Conservation (phyloP, 345 rosid genomes). For the Rhodamnia argentea region DNA sequence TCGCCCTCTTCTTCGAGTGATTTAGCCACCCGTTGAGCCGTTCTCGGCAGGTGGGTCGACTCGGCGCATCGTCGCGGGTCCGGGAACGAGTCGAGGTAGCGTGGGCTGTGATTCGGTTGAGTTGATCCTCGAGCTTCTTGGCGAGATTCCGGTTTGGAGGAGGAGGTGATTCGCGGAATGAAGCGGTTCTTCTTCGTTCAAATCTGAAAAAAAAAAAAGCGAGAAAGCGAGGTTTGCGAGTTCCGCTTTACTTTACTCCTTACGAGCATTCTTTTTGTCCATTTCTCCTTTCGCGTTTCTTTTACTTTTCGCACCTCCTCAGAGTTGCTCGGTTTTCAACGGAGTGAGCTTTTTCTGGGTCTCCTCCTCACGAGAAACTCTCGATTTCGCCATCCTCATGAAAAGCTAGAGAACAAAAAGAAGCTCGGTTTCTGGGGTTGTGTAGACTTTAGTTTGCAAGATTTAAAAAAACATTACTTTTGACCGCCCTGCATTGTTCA, state of each 20-base stretch:
- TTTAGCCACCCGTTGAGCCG: neutral
- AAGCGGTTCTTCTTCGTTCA: neutral
- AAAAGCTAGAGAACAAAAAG: constrained; percentile 20
- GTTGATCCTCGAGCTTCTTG: neutral
- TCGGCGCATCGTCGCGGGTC: neutral
- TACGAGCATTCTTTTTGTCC: neutral
- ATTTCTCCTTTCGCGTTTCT: neutral
- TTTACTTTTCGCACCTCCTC: neutral
- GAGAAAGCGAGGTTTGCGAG: neutral
- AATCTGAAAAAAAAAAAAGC: neutral
- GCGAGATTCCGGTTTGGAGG: neutral
- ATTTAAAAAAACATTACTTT: constrained; percentile 5
- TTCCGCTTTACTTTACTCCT: neutral
- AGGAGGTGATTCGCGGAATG: neutral
- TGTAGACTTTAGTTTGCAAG: neutral
- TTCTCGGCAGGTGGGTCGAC: neutral
- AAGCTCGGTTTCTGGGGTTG: constrained; percentile 7
- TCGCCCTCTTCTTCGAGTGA: neutral
- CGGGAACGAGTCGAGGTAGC: neutral
- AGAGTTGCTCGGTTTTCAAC: neutral
- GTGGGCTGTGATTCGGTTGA: neutral
- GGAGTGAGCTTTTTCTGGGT: neutral
- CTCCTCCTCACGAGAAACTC: neutral
- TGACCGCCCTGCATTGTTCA: constrained; percentile 20
- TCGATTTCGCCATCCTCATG: constrained; percentile 9